phyloP scores from a whole-genome alignment of 805 yeast genomes.

The Jamesozyma jinghongensis region DNA sequence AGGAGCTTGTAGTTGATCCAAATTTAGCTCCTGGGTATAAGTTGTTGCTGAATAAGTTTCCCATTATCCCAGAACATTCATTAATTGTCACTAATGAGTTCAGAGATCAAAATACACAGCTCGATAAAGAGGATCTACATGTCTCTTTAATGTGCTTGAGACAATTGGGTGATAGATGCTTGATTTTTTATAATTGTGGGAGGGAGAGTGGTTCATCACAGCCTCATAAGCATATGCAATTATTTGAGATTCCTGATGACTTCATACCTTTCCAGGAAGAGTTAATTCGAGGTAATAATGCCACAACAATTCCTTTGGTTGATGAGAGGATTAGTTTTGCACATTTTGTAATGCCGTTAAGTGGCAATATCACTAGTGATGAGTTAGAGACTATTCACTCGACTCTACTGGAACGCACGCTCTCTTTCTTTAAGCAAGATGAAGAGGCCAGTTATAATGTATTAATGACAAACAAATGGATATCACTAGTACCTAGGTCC shows the following conservation, averaged over 20 bases:
- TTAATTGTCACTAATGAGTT: constrained; percentile 69
- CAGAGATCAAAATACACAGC: constrained; percentile 60
- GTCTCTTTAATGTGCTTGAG: constrained; percentile 49
- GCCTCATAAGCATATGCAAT: constrained; percentile 86
- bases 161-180: constrained; percentile 38
- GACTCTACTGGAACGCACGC: constrained; percentile 57
- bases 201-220: constrained; percentile 89
- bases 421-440: constrained; percentile 43
- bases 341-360: constrained; percentile 62
- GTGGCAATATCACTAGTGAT: constrained; percentile 43
- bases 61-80: constrained; percentile 71
- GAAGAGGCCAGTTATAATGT: constrained; percentile 62
- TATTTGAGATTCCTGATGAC: constrained; percentile 57
- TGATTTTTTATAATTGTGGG: constrained; percentile 88
- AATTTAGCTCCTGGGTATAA: constrained; percentile 44
- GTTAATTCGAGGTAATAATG: constrained; percentile 33
- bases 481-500: constrained; percentile 75
- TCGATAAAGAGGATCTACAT: constrained; percentile 60
- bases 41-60: constrained; percentile 77
- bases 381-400: constrained; percentile 58
- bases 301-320: constrained; percentile 49
- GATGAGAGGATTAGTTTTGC: constrained; percentile 59
- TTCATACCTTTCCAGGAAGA: constrained; percentile 51
- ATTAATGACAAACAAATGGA: constrained; percentile 71
- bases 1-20: constrained; percentile 53